Percentiles rank a stretch among this genome's conserved stretches.
Evolutionary conservation across 2,329 filamentous ascomycete species (phyloP).

Genomic region (Pseudogymnoascus destructans): DNA sequence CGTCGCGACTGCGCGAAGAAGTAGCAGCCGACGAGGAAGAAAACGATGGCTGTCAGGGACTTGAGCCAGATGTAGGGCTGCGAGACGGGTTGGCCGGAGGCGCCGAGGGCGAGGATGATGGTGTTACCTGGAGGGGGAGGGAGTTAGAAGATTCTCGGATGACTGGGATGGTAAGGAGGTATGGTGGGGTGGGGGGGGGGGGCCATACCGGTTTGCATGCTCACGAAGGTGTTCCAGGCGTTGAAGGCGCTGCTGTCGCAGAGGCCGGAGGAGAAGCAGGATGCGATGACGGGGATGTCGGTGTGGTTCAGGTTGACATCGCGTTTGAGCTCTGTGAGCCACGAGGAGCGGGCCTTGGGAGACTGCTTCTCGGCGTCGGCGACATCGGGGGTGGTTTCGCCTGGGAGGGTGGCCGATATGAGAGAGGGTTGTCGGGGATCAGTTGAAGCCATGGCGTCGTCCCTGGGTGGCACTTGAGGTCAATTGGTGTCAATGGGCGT

Average conservation of each 20-base stretch:
- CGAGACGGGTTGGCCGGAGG: conserved; percentile 36
- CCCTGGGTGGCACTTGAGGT: background rate
- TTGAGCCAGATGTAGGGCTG: conserved; percentile 41
- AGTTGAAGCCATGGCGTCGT: background rate
- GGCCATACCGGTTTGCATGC: conserved; percentile 36
- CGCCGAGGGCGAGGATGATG: conserved; percentile 47
- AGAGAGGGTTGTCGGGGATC: background rate
- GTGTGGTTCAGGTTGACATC: conserved; percentile 24
- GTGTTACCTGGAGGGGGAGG: conserved; percentile 37
- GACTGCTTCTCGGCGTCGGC: conserved; percentile 15
- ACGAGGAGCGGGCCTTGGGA: background rate
- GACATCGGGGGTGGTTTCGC: conserved; percentile 28
- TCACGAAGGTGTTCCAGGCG: conserved; percentile 36
- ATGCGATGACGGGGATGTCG: conserved; percentile 29
- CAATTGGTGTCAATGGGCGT: background rate
- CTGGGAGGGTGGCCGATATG: conserved; percentile 29
- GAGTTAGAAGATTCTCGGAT: background rate
- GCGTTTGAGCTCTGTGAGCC: conserved; percentile 17
- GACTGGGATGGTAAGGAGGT: background rate
- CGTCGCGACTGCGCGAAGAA: conserved; percentile 29
- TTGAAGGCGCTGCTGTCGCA: conserved; percentile 35
- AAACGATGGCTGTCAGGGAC: conserved; percentile 38
- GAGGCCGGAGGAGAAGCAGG: conserved; percentile 34
- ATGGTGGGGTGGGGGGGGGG: background rate
- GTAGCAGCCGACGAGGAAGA: conserved; percentile 41